Evolutionary conservation across 2,329 filamentous ascomycete genomes (phyloP), one percentile per base, ranked within the genome.

Genomic region (Pezicula radicicola): DNA sequence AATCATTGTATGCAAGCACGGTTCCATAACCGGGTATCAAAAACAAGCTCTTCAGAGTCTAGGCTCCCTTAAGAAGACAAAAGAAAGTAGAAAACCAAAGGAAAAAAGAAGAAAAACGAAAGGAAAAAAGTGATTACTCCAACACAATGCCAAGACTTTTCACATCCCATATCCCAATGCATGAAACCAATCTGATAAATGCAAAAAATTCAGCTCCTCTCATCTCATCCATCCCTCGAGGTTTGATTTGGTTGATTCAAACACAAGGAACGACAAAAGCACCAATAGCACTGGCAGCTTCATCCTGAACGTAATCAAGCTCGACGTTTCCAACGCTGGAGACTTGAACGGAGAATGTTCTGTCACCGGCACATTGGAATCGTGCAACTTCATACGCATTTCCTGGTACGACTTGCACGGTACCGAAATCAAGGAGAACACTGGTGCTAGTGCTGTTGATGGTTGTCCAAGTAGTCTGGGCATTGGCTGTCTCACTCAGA

Each of bases 181-280:
- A 25, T 6, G 25, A 25, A 25, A 25, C 6, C 25, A 25, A 25
- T 25, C 25, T 25, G 25, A 25, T 25, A 3, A 6, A 25, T 25
- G 25, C 25, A 25, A 25, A 25, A 25, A 6, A 25, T 33, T 33
- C 30, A 33, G 4, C 5, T 33, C 30, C 9, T 33, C 30, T 33
- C 10, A 33, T 33, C 30, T 33, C 30, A 33, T 13, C 30, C 30
- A 33, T 33, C 30, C 12, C 9, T 10, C 10, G 10, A 10, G 30
- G 2, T 25, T 25, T 4, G 25, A 6, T 3, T 44, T n/a, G 18
- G n/a, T 43, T 47, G 19, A 10, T 37, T 48, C 43, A 61, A 42
- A 48, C 39, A 54, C 63, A 65, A 51, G 61, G 61, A 33, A 65
- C 63, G 36, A 65, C 47, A 46, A 60, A 66, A n/a, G 64, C 48